phyloP scores from a whole-genome alignment of 1,284 basidiomycete species.

The Cystobasidium sp. region DNA sequence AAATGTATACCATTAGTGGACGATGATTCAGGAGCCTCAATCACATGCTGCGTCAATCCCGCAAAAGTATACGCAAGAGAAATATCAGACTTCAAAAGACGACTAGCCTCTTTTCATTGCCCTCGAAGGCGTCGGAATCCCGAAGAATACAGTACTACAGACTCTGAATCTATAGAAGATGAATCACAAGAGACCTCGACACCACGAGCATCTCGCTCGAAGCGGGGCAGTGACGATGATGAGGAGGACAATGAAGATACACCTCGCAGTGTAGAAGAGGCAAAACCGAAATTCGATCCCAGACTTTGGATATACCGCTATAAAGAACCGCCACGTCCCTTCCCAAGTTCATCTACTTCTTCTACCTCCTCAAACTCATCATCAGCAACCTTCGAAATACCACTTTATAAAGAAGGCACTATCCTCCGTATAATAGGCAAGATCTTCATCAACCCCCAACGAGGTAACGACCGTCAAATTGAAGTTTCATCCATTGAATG shows the following conservation, averaged over 20 bases:
- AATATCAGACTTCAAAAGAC: neutral
- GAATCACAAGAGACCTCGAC: neutral
- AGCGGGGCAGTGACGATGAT: neutral
- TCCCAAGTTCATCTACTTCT: neutral
- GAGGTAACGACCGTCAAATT: constrained; percentile 32
- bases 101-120: constrained; percentile 9
- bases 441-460: constrained; percentile 10
- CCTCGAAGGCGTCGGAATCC: no score
- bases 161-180: neutral
- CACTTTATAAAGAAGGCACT: constrained; percentile 27
- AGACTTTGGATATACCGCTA: constrained; percentile 43
- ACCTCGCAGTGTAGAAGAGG: neutral
- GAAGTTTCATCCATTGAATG: constrained; percentile 20
- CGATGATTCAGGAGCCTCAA: constrained; percentile 43
- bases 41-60: constrained; percentile 36
- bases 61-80: constrained; percentile 20
- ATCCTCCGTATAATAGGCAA: constrained; percentile 31
- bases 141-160: neutral
- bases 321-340: constrained; percentile 24
- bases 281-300: constrained; percentile 21
- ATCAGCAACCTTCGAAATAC: neutral
- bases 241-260: neutral
- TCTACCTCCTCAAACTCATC: neutral
- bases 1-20: constrained; percentile 11
- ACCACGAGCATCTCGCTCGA: neutral